Conservation (phyloP, 2,329 filamentous ascomycete species). For the Xylariaceae sp. region DNA sequence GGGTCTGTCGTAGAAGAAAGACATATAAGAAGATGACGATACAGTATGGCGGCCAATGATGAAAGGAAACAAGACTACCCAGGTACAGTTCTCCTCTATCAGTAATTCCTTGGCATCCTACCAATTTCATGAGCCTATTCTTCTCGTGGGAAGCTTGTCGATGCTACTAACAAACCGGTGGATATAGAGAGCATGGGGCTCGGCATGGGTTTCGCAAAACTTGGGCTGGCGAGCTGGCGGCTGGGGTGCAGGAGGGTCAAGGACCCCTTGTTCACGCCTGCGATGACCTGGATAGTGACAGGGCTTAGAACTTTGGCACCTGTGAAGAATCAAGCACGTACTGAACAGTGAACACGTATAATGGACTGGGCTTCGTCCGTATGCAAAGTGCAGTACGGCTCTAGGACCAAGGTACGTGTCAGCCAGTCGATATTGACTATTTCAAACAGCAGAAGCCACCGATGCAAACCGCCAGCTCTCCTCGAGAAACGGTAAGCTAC, state of each 20-base stretch:
- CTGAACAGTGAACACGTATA: no score
- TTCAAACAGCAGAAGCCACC: no score
- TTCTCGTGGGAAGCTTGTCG: constrained; percentile 26
- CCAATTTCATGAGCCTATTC: constrained; percentile 15
- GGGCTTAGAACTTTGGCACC: constrained; percentile 29
- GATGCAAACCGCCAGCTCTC: no score
- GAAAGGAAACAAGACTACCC: no score
- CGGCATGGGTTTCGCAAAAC: constrained; percentile 7
- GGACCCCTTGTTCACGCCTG: constrained; percentile 27
- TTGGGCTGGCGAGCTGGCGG: constrained; percentile 25
- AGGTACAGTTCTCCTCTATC: constrained; percentile 7
- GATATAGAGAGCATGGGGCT: constrained; percentile 27
- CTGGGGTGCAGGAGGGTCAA: constrained; percentile 30
- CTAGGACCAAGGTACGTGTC: no score
- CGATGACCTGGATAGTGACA: constrained; percentile 28
- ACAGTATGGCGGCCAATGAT: no score
- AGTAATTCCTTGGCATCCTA: constrained; percentile 2
- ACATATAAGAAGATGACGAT: no score
- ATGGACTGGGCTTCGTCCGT: no score
- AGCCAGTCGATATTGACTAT: no score
- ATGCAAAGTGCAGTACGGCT: no score
- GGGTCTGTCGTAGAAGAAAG: no score
- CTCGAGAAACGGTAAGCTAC: no score
- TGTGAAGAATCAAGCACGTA: constrained; percentile 14
- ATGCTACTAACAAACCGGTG: constrained; percentile 19